These are phyloP conservation scores for Vigna reflexopilosa DNA, from an alignment of 306 rosid genomes.

Conservation along the genomic window DNA sequence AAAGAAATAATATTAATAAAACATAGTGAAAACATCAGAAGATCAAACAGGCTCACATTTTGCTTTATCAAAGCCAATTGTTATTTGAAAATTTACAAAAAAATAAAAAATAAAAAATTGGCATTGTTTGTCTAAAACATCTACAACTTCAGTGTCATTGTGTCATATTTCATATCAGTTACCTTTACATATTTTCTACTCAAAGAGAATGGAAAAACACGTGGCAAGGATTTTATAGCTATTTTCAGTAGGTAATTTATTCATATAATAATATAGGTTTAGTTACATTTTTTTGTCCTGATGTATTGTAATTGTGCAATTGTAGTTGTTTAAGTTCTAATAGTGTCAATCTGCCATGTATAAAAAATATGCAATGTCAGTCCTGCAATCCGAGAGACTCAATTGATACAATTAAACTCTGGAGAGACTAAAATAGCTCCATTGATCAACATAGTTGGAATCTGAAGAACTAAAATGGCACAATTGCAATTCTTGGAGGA, in stretches of 20 bases:
- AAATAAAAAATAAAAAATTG: background rate
- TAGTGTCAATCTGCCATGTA: too few relatives aligned
- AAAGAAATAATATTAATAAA: slow-evolving; percentile 40
- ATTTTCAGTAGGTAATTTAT: slow-evolving; percentile 24
- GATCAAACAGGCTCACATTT: slow-evolving; percentile 35
- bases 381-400: too few relatives aligned
- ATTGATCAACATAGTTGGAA: too few relatives aligned
- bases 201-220: slow-evolving; percentile 32
- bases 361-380: too few relatives aligned
- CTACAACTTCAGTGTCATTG: slow-evolving; percentile 28
- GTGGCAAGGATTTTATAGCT: slow-evolving; percentile 36
- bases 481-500: too few relatives aligned
- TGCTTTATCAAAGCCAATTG: slow-evolving; percentile 26
- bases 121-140: slow-evolving; percentile 12
- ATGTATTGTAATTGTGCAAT: too few relatives aligned
- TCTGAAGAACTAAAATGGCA: too few relatives aligned
- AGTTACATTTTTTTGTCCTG: too few relatives aligned
- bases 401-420: too few relatives aligned
- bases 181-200: slow-evolving; percentile 26
- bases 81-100: slow-evolving; percentile 11
- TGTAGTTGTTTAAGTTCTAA: too few relatives aligned
- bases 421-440: too few relatives aligned
- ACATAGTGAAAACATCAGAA: slow-evolving; percentile 36
- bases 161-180: slow-evolving; percentile 30
- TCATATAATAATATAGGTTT: background rate